Evolutionary conservation across 2,329 filamentous ascomycete genomes (phyloP).

Genomic region (Fusarium sp.): DNA sequence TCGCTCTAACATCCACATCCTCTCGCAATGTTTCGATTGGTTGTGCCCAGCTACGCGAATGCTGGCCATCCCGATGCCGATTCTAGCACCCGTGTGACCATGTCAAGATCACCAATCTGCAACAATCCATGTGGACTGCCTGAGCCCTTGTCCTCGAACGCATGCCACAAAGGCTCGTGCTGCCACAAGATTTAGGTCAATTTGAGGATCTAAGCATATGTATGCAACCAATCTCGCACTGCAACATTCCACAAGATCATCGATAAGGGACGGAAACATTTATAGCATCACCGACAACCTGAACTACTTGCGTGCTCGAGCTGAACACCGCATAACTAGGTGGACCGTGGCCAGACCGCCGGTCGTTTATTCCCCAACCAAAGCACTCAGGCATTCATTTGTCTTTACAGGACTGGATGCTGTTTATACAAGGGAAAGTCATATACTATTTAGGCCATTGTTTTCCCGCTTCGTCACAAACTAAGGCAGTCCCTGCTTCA

Average conservation of each 20-base stretch:
- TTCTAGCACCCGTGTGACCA: constrained; percentile 21
- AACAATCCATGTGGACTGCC: constrained; percentile 8
- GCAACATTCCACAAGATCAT: constrained; percentile 18
- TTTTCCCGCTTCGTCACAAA: neutral
- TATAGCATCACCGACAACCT: neutral
- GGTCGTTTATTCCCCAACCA: neutral
- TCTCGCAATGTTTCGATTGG: neutral
- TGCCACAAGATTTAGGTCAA: constrained; percentile 16
- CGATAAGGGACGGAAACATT: constrained; percentile 5
- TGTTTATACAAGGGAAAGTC: neutral
- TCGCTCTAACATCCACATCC: neutral
- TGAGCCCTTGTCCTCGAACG: constrained; percentile 18
- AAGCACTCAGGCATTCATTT: neutral
- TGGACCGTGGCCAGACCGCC: neutral
- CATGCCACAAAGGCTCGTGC: constrained; percentile 27
- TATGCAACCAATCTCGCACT: constrained; percentile 17
- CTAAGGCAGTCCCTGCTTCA: constrained; percentile 26
- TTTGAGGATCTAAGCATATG: constrained; percentile 9
- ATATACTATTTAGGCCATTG: neutral
- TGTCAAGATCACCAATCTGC: constrained; percentile 33
- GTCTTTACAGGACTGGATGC: neutral
- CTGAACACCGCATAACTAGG: neutral
- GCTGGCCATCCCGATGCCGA: constrained; percentile 16
- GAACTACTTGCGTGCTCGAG: neutral
- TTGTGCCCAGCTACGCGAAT: neutral